Evolutionary conservation across 352 stramenopile species (phyloP).

Genomic region (Peronospora belbahrii): DNA sequence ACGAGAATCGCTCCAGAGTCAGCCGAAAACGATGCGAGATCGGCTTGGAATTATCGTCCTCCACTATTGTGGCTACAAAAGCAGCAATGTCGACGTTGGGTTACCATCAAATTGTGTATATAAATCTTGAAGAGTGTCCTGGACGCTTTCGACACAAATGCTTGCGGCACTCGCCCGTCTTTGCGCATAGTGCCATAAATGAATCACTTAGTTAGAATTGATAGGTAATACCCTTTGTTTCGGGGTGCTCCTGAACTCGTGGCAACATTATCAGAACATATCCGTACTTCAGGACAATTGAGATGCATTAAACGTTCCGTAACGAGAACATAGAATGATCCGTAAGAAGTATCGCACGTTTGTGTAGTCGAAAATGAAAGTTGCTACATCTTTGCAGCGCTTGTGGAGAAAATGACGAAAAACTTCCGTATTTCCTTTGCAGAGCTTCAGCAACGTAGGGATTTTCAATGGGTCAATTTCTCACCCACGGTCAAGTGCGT

Average conservation of each 20-base stretch:
- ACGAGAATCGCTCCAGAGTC: conserved; percentile 26
- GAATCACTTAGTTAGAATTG: conserved; percentile 28
- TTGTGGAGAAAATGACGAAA: conserved; percentile 44
- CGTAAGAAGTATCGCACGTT: conserved; percentile 28
- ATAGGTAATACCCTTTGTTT: conserved; percentile 27
- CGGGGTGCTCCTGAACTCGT: conserved; percentile 28
- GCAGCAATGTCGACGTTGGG: conserved; percentile 18
- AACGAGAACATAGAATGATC: conserved; percentile 42
- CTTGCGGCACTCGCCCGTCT: conserved; percentile 11
- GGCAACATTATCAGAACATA: conserved; percentile 39
- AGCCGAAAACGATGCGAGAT: conserved; percentile 21
- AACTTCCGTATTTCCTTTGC: conserved; percentile 28
- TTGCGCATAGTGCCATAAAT: conserved; percentile 21
- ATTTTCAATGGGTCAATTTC: no score
- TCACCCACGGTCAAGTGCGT: no score
- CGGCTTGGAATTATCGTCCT: conserved; percentile 1
- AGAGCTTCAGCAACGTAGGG: conserved; percentile 25
- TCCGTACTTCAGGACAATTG: conserved; percentile 35
- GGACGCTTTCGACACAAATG: conserved; percentile 14
- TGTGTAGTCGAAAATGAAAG: conserved; percentile 27
- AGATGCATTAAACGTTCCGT: conserved; percentile 41
- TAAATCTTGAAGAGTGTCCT: conserved; percentile 12
- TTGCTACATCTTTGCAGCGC: conserved; percentile 27
- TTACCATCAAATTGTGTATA: conserved; percentile 20
- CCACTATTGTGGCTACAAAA: conserved; percentile 9